Evolutionary conservation across 1,284 basidiomycete species (phyloP).

Genomic region (Ustilago nuda): DNA sequence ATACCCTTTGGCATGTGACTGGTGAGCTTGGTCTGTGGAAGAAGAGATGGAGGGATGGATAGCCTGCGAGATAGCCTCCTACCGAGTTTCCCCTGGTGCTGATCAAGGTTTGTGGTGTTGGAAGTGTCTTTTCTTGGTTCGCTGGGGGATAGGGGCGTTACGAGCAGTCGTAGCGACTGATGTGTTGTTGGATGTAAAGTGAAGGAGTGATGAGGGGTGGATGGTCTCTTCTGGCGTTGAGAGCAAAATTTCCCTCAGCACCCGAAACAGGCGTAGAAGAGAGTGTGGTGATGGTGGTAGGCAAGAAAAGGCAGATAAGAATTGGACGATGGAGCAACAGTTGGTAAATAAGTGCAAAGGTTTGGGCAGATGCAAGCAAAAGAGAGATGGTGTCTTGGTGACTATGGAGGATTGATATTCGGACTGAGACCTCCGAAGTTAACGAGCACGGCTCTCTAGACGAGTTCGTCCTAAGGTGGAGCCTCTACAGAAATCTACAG

Average conservation of each 20-base stretch:
- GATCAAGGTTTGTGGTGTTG: not conserved
- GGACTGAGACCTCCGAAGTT: too few species aligned
- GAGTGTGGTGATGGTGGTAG: not conserved
- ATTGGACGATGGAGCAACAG: not conserved
- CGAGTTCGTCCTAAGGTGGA: not conserved
- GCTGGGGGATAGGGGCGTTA: not conserved
- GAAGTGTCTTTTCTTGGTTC: not conserved
- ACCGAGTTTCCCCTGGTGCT: not conserved
- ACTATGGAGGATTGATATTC: not conserved
- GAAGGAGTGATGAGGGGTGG: not conserved
- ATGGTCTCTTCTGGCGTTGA: not conserved
- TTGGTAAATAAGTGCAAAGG: not conserved
- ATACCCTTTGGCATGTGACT: not conserved
- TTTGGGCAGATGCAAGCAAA: not conserved
- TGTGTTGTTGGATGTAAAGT: not conserved
- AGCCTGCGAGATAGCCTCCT: conserved; percentile 15
- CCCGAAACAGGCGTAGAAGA: not conserved
- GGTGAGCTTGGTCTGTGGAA: too few species aligned
- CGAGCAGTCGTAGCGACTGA: conserved; percentile 7
- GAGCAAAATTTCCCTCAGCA: not conserved
- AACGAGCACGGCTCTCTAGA: not conserved
- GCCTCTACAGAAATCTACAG: not conserved
- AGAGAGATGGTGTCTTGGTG: not conserved
- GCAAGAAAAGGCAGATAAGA: not conserved
- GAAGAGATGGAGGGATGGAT: conserved; percentile 8